phyloP scores from a whole-genome alignment of 805 yeast species.

The Sugiyamaella smithiae region DNA sequence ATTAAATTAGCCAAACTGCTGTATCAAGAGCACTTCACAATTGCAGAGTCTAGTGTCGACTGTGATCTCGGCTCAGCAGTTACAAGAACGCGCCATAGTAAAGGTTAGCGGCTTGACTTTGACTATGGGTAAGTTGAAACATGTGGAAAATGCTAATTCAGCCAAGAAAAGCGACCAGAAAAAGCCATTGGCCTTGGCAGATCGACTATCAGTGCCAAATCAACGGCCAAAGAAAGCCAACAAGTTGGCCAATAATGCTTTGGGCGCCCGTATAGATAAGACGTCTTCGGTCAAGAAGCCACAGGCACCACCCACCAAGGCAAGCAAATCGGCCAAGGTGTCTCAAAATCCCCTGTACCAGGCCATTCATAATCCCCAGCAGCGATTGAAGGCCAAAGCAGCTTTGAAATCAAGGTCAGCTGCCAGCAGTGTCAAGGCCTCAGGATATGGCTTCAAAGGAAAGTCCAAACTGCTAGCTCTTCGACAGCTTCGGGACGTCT shows the following conservation, averaged over 20 bases:
- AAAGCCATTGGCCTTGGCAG: not conserved
- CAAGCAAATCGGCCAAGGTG: not conserved
- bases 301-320: not conserved
- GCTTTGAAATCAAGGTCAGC: not conserved
- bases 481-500: not conserved
- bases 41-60: too few species aligned
- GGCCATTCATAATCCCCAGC: slow-evolving; percentile 10
- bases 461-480: not conserved
- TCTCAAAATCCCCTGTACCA: slow-evolving; percentile 6
- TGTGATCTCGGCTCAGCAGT: too few species aligned
- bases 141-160: too few species aligned
- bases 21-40: too few species aligned
- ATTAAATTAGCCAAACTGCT: too few species aligned
- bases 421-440: not conserved
- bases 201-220: not conserved
- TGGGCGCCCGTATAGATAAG: not conserved
- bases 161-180: not conserved
- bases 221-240: not conserved
- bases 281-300: not conserved
- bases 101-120: too few species aligned
- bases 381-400: not conserved
- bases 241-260: not conserved
- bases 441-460: not conserved
- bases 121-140: too few species aligned
- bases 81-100: too few species aligned